Evolutionary conservation across 371 early-diverging fungal species (phyloP), one percentile per base, ranked within the genome.

Genomic region (Mucor sp.): DNA sequence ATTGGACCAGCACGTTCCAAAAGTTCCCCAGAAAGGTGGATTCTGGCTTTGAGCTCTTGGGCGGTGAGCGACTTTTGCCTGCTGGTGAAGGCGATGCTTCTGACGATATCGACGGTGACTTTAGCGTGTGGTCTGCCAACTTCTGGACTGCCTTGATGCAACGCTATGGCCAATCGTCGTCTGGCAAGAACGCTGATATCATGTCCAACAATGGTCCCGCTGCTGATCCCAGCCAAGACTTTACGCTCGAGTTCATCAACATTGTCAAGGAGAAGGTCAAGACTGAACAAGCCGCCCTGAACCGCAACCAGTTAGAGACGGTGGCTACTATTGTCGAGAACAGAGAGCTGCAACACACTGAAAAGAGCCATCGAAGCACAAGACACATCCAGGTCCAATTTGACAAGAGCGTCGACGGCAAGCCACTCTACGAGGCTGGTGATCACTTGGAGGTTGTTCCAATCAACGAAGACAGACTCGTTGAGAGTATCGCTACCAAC

Each of bases 371-470:
- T 19, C 62, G 70, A 5, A 73, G 78, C 60, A 81, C 81, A 12
- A 76, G 77, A 19, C 76, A 77, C 47, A 66, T 83, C 60, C 69
- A 77, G 37, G 62, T 83, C 11, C 68, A 58, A 1, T 60, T 74
- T 28, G 55, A 66, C 3, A 53, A 56, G 17, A 58, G 60, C 8
- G 43, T 41, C 3, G 58, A 56, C 9, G 69, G 70, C 35, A 66
- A 59, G 19, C 62, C 56, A 5, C 33, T 69, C 35, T 63, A 67
- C 21, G 66, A 71, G 25, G 74, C 83, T 23, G 83, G 83, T n/a
- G 83, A 83, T 66, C 83, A 83, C 37, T 60, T 83, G 15, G 83
- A 81, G 56, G 67, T 83, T 3, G 65, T 64, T 58, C 81, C 83
- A 2, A 63, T 67, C 32, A 80, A 82, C 41, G 70, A 71, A 12